These are phyloP conservation scores for Cystoderma amianthinum DNA, from an alignment of 768 basidiomycete genomes.

Conservation along the genomic window DNA sequence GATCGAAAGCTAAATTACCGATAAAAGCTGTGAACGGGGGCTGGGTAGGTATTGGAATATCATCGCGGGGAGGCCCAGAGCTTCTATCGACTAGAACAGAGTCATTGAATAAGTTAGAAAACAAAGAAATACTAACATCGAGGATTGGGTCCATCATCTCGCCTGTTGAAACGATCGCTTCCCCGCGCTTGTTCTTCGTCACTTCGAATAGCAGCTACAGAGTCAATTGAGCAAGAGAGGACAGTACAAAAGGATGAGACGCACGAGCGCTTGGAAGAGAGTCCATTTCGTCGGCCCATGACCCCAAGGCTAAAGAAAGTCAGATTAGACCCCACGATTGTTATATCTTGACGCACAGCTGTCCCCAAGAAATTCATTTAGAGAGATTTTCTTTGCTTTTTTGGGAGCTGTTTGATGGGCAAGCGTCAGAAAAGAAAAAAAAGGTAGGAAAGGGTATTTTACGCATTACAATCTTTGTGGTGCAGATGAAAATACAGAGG, in stretches of 20 bases:
- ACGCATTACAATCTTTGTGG: background rate
- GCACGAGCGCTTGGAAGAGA: slow-evolving; percentile 86
- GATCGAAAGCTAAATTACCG: slow-evolving; percentile 93
- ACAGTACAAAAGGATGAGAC: slow-evolving; percentile 20
- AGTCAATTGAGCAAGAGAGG: slow-evolving; percentile 8
- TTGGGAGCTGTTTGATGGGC: slow-evolving; percentile 62
- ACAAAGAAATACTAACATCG: slow-evolving; percentile 41
- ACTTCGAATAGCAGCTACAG: slow-evolving; percentile 57
- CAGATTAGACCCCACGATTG: slow-evolving; percentile 10
- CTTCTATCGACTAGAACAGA: slow-evolving; percentile 47
- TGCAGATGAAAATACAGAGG: background rate
- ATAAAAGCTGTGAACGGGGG: slow-evolving; percentile 97
- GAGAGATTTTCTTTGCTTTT: slow-evolving; percentile 87
- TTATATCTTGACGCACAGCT: slow-evolving; percentile 44
- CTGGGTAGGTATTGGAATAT: slow-evolving; percentile 90
- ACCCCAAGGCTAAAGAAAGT: slow-evolving; percentile 61
- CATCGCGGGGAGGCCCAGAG: slow-evolving; percentile 63
- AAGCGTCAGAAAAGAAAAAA: background rate
- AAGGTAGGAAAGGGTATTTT: background rate
- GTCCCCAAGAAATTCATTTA: slow-evolving; percentile 91
- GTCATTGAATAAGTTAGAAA: slow-evolving; percentile 5
- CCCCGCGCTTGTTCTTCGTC: slow-evolving; percentile 56
- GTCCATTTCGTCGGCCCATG: slow-evolving; percentile 99
- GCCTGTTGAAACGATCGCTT: slow-evolving; percentile 48
- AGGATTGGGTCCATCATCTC: slow-evolving; percentile 58